Evolutionary conservation across 2,329 filamentous ascomycete genomes (phyloP), one percentile per base, ranked within the genome.

Genomic region (Cladosporium halotolerans): DNA sequence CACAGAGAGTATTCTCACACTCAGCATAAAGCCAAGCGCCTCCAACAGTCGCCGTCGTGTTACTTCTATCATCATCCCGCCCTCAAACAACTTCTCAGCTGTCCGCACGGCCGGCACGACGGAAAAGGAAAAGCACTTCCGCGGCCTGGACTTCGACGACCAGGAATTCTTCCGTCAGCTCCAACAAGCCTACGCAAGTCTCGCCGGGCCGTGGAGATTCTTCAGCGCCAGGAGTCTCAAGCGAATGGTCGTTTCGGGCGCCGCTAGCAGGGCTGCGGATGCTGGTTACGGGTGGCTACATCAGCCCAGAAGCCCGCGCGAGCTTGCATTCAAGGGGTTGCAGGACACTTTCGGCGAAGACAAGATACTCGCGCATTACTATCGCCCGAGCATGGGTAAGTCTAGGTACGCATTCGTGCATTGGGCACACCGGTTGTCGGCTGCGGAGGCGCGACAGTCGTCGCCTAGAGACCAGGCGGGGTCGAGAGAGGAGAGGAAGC

Each of bases 381-480:
- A 55, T 3, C 44, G 62, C 0, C 73, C 72, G 0, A 53, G 45
- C 5, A 55, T 58, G 1, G 73, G 70, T 0, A 68, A 67, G 45
- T 66, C 62, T 7, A 60, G 68, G 38, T 74, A 71, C 50, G 71
- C 68, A 9, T 75, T 73, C 64, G 72, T 75, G 11, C 66, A 73
- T 42, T 75, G 72, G 72, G 72, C 69, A 4, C 64, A 70, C 43
- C 63, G 70, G 9, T 42, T 72, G 3, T 66, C 69, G 9, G 58
- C 60, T 34, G 58, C 64, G 10, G 50, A 53, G 7, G 39, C 28
- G 16, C 36, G 44, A 38, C 45, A 10, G 9, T 7, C 23, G 4
- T 28, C 23, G 5, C 23, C 23, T 7, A 28, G 23, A 7, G 1
- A 4, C 1, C 28, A 9, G 13, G 18, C 18, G 6, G 32, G 8